These are phyloP conservation scores for Candida neerlandica DNA, from an alignment of 1,139 yeast genomes.

Conservation along the genomic window DNA sequence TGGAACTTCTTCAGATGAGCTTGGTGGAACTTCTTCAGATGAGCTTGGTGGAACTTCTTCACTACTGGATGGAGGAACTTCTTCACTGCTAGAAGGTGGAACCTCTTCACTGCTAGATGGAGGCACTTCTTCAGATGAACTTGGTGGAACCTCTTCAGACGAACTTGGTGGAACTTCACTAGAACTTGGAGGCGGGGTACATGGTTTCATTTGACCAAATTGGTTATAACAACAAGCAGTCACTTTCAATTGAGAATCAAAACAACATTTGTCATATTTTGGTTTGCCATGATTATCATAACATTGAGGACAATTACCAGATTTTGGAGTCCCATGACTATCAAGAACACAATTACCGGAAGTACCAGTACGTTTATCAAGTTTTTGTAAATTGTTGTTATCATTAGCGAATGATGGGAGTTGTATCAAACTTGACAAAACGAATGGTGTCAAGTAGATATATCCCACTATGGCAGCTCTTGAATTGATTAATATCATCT, in stretches of 20 bases:
- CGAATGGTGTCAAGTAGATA: background rate
- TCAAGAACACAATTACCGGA: background rate
- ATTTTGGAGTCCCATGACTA: background rate
- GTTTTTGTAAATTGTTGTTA: background rate
- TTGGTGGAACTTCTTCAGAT: background rate
- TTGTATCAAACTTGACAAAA: background rate
- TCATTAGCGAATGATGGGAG: background rate
- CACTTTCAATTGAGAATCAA: background rate
- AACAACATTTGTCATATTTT: background rate
- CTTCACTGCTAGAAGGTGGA: background rate
- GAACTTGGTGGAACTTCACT: background rate
- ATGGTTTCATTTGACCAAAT: background rate
- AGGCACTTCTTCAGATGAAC: background rate
- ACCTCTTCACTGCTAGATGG: background rate
- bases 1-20: background rate
- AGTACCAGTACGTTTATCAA: background rate
- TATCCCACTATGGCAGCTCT: background rate
- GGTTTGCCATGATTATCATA: background rate
- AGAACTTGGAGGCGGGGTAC: background rate
- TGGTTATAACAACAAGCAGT: background rate
- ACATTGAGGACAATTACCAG: background rate
- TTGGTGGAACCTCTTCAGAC: background rate
- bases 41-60: background rate
- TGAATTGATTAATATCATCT: background rate
- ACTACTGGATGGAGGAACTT: background rate